Percentiles rank a stretch among this genome's conserved stretches.
phyloP scores from a whole-genome alignment of 129 eudicot species.

The Kitagawia praeruptora region DNA sequence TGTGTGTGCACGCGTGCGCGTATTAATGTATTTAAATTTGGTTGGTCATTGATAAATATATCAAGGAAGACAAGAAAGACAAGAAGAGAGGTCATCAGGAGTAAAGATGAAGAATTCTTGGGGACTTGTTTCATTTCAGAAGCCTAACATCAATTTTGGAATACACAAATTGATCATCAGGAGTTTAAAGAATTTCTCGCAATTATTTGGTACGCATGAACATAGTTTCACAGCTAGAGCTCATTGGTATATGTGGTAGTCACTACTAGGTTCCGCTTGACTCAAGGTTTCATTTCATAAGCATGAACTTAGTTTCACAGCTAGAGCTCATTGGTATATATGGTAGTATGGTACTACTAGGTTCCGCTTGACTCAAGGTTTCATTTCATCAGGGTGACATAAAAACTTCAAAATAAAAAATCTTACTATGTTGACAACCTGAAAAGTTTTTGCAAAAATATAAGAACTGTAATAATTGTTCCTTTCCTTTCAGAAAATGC shows the following conservation, averaged over 20 bases:
- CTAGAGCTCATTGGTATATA: not conserved
- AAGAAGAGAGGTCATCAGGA: constrained; percentile 25
- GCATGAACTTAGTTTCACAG: no score
- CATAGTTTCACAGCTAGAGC: not conserved
- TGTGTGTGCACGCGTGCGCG: not conserved
- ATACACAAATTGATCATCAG: constrained; percentile 38
- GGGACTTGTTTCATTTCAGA: constrained; percentile 24
- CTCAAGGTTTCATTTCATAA: no score
- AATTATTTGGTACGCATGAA: constrained; percentile 59
- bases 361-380: no score
- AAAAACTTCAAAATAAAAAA: no score
- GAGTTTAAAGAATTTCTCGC: constrained; percentile 38
- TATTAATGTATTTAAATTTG: not conserved
- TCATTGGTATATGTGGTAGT: not conserved
- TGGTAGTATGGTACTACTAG: no score
- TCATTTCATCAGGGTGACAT: no score
- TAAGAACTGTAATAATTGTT: no score
- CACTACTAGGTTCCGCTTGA: no score
- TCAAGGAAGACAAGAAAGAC: constrained; percentile 19
- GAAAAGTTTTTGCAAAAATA: no score
- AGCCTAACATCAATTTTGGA: constrained; percentile 35
- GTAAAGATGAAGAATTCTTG: constrained; percentile 33
- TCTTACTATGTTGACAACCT: no score
- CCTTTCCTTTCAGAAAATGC: not conserved
- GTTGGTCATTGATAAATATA: not conserved